Evolutionary conservation across 805 yeast genomes (phyloP).

Genomic region (Lipomyces mesembrius): DNA sequence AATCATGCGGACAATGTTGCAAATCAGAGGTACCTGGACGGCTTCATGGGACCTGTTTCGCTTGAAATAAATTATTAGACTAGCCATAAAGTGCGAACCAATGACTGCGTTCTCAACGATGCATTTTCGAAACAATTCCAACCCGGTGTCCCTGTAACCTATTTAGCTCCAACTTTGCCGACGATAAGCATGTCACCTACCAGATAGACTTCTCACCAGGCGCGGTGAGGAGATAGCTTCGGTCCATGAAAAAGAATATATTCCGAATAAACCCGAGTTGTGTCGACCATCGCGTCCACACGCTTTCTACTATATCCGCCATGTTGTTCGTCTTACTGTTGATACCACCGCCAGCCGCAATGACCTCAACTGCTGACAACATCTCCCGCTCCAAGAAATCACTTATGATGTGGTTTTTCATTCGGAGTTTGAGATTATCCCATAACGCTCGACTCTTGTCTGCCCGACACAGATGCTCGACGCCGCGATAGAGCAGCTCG

Average conservation of each 20-base stretch:
- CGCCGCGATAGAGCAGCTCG: constrained; percentile 44
- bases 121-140: constrained; percentile 24
- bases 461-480: constrained; percentile 43
- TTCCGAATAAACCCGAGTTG: constrained; percentile 39
- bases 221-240: constrained; percentile 39
- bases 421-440: constrained; percentile 33
- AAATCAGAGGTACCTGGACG: constrained; percentile 3
- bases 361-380: constrained; percentile 10
- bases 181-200: constrained; percentile 12
- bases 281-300: constrained; percentile 35
- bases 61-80: constrained; percentile 19
- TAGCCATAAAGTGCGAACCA: constrained; percentile 17
- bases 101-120: constrained; percentile 14
- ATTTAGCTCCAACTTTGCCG: background rate
- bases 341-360: background rate
- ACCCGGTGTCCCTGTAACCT: constrained; percentile 26
- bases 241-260: constrained; percentile 44
- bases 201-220: constrained; percentile 35
- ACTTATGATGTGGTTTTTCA: constrained; percentile 24
- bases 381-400: constrained; percentile 12
- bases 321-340: constrained; percentile 13
- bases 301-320: constrained; percentile 32
- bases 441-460: constrained; percentile 39
- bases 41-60: constrained; percentile 15
- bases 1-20: constrained; percentile 23